Conservation (phyloP, 148 eudicot genomes). For the Rhododendron kiyosumense region DNA sequence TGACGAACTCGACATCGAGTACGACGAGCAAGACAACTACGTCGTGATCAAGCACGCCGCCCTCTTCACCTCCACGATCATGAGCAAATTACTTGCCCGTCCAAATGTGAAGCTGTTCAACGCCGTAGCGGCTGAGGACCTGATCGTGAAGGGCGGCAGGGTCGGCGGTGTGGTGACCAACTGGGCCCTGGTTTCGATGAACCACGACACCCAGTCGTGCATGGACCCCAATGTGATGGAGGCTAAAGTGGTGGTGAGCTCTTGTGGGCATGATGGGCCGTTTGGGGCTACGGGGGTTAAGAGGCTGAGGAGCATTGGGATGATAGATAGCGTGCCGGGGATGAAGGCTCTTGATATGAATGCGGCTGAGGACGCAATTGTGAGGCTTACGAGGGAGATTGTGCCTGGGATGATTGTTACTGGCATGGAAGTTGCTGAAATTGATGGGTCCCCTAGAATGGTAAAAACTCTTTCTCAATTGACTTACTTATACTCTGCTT, state of each 20-base stretch:
- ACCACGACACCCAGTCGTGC: slow-evolving; percentile 91
- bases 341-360: slow-evolving; percentile 98
- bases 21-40: slow-evolving; percentile 77
- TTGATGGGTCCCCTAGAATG: slow-evolving; percentile 95
- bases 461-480: slow-evolving; percentile 23
- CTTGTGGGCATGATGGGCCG: slow-evolving; percentile 95
- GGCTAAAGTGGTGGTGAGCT: slow-evolving; percentile 86
- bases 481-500: neutral
- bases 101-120: slow-evolving; percentile 94
- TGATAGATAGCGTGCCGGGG: slow-evolving; percentile 83
- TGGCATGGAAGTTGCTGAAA: slow-evolving; percentile 98
- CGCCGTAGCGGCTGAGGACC: slow-evolving; percentile 85
- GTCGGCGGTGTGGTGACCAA: slow-evolving; percentile 87
- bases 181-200: slow-evolving; percentile 93
- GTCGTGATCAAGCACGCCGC: slow-evolving; percentile 94
- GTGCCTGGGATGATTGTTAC: slow-evolving; percentile 98
- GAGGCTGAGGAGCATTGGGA: slow-evolving; percentile 74
- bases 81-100: slow-evolving; percentile 68
- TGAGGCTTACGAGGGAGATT: slow-evolving; percentile 72
- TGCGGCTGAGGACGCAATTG: slow-evolving; percentile 88
- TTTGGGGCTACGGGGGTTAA: slow-evolving; percentile 96
- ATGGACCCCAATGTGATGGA: slow-evolving; percentile 99
- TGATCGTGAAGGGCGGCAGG: slow-evolving; percentile 71
- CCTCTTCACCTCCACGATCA: slow-evolving; percentile 86
- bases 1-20: slow-evolving; percentile 62